Evolutionary conservation across 1,139 yeast species (phyloP), one percentile per base, ranked within the genome.

Genomic region (Geotrichum restrictum): DNA sequence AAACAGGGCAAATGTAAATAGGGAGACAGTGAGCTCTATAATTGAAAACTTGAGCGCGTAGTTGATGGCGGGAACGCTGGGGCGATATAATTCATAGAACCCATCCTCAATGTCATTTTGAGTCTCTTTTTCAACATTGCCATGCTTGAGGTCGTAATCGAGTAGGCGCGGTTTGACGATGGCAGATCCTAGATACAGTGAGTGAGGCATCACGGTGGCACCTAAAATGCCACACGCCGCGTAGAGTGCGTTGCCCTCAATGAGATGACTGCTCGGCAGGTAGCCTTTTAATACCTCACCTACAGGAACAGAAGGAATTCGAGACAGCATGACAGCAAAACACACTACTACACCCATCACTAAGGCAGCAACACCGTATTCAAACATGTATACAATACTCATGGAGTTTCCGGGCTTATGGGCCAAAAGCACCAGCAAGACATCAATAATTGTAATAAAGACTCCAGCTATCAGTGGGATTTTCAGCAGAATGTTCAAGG

Each of bases 161-260:
- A 82, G 77, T 57, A 93, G 74, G 56, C 98, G 78, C 1, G 97
- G 85, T 67, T 91, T 96, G 8, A 93, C 98, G 54, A 93, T 76
- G 1, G 97, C 96, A 0, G 95, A 86, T 0, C 98, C 98, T 53
- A 93, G 74, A 65, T 87, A 93, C 44, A 93, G 74, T 1, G 95
- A 85, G 68, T 93, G 98, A 2, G 98, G 98, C 98, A 93, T 93
- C 31, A 93, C 95, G 1, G 98, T 94, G 29, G 98, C 97, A 19
- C 98, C 98, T 52, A 93, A 74, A 52, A 93, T 86, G 21, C 97
- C 98, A 60, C 95, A 82, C 49, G 96, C 82, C 41, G 88, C 74
- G 65, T 87, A 93, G 43, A 91, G 73, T 0, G 97, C 98, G 37
- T 87, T 83, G 55, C 83, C 81, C 52, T 88, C 87, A 37, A 88